Evolutionary conservation across 23 red algal species (phyloP).

Genomic region (Pyropia haitanensis): DNA sequence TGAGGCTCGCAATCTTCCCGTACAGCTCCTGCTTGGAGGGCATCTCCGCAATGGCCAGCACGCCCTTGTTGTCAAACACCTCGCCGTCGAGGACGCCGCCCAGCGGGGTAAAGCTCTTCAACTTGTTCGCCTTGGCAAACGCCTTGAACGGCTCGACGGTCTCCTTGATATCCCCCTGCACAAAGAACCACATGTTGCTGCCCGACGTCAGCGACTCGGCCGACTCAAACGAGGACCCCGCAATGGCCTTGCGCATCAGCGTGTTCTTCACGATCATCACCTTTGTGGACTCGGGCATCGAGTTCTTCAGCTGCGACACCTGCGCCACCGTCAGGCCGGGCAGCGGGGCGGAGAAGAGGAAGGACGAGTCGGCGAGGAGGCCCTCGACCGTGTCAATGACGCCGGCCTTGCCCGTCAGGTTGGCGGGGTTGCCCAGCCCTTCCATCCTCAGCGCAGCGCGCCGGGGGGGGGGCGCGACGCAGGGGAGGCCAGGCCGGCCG

Average conservation of each 20-base stretch:
- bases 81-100: conserved; percentile 64
- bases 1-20: conserved; percentile 59
- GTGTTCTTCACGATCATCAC: conserved; percentile 76
- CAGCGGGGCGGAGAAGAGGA: conserved; percentile 53
- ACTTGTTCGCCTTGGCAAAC: conserved; percentile 26
- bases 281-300: conserved; percentile 52
- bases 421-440: conserved; percentile 14
- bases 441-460: not conserved
- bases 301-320: conserved; percentile 32
- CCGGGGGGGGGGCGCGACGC: not conserved
- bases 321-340: conserved; percentile 38
- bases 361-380: conserved; percentile 7
- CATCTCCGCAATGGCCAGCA: conserved; percentile 47
- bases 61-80: conserved; percentile 43
- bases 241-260: conserved; percentile 74
- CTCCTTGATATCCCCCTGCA: conserved; percentile 53
- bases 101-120: conserved; percentile 12
- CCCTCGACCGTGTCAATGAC: conserved; percentile 34
- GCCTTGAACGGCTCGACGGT: conserved; percentile 42
- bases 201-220: conserved; percentile 21
- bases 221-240: conserved; percentile 30
- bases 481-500: conserved; percentile 1
- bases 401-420: conserved; percentile 14
- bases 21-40: conserved; percentile 87
- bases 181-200: conserved; percentile 85